These are phyloP conservation scores for Ogataea methanolica DNA, from an alignment of 805 yeast genomes.

Conservation along the genomic window DNA sequence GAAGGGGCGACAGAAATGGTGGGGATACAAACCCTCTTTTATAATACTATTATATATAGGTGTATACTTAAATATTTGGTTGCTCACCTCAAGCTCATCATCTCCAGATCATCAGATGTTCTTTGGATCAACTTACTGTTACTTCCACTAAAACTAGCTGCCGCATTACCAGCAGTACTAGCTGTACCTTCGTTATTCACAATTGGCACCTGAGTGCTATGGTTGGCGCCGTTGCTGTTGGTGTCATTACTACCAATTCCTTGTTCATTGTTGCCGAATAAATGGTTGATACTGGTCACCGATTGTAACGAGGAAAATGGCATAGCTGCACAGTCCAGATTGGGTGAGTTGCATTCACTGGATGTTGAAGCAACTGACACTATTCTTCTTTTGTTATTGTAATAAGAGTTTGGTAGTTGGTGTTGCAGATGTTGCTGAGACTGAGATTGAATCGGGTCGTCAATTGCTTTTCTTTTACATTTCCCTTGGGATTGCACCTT, in stretches of 20 bases:
- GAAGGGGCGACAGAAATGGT: too few relatives aligned
- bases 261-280: too few relatives aligned
- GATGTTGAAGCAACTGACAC: conserved; percentile 12
- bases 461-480: conserved; percentile 15
- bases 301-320: conserved; percentile 1
- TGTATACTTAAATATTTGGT: too few relatives aligned
- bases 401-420: too few relatives aligned
- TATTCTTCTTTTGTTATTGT: conserved; percentile 17
- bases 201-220: too few relatives aligned
- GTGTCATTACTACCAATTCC: too few relatives aligned
- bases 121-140: conserved; percentile 21
- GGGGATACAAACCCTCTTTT: too few relatives aligned
- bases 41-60: too few relatives aligned
- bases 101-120: conserved; percentile 28
- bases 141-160: conserved; percentile 1
- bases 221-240: too few relatives aligned
- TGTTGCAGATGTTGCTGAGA: too few relatives aligned
- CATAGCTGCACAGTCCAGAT: not conserved
- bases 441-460: conserved; percentile 2
- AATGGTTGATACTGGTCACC: too few relatives aligned
- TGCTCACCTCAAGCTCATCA: conserved; percentile 19
- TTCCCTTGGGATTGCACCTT: too few relatives aligned
- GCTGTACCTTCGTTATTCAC: not conserved
- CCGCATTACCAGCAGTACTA: conserved; percentile 8
- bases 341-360: conserved; percentile 5